Evolutionary conservation across 208 protist genomes (phyloP), one percentile per base, ranked within the genome.

Genomic region (Naegleria gruberi): DNA sequence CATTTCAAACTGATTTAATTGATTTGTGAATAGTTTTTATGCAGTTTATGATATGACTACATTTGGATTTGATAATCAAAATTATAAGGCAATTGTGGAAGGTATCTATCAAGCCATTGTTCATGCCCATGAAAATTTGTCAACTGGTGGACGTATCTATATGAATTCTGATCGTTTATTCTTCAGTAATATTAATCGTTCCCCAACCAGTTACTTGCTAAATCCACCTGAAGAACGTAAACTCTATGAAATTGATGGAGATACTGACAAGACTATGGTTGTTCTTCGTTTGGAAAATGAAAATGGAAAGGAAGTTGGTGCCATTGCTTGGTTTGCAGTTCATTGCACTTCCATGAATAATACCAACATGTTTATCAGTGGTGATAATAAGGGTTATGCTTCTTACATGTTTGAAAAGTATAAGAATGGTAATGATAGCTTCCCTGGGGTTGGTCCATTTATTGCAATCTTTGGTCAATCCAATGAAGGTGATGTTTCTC

Each of bases 361-460:
- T 65, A 65, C 84, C 8, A 88, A 88, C 30, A 26, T 46, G 12
- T 88, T 65, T 3, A 88, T 88, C 26, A 51, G 41, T 65, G 84
- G 45, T 65, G 84, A 88, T 41, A 88, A 88, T 43, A 88, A 88
- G 30, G 84, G 84, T 65, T 88, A 26, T 41, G 84, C 84, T 10
- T 40, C 45, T 65, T 88, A 65, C 12, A 45, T 84, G 34, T 41
- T 84, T 84, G 81, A 84, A 45, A 84, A 45, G n/a, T n/a, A 42
- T 3, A 85, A 46, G 19, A 85, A 85, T 46, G 34, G 17, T n/a
- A 41, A n/a, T 37, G 34, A 65, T 15, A 77, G 65, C 30, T 77
- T 77, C 17, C 65, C 65, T 37, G 65, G 65, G 10, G 30, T 37
- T 37, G 84, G 84, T 30, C 17, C 15, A 30, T 90, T 90, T 41